These are phyloP conservation scores for Parietichytrium sp. DNA, from an alignment of 108 stramenopile species.

Conservation along the genomic window DNA sequence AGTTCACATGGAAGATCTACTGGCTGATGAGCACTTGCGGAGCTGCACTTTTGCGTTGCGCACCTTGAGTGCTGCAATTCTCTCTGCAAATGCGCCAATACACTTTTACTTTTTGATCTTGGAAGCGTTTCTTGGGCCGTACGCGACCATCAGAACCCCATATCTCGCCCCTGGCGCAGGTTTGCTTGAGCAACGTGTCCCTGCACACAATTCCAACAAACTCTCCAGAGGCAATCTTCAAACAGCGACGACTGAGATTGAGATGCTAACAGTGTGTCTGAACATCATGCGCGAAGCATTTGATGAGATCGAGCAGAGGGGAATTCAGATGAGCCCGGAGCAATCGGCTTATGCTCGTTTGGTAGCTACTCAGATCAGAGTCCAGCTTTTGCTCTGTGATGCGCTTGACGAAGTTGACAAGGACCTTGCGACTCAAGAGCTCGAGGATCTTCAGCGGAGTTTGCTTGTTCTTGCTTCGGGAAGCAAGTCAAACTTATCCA, in stretches of 20 bases:
- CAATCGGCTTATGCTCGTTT: neutral
- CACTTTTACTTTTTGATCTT: too few species aligned
- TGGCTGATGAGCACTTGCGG: neutral
- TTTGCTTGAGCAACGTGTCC: neutral
- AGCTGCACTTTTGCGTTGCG: neutral
- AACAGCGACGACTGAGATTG: neutral
- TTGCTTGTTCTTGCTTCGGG: neutral
- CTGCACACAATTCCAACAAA: neutral
- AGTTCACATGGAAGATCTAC: neutral
- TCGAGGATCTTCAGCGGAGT: neutral
- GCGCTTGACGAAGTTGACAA: constrained; percentile 12
- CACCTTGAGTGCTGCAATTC: too few species aligned
- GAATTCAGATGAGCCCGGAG: neutral
- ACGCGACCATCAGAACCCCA: too few species aligned
- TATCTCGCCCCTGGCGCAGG: too few species aligned
- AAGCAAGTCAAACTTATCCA: neutral
- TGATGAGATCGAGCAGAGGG: neutral
- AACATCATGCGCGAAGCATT: neutral
- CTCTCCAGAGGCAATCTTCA: neutral
- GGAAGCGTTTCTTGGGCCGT: too few species aligned
- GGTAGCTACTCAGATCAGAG: neutral
- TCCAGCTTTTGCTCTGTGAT: neutral
- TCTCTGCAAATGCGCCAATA: too few species aligned
- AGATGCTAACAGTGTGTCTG: neutral
- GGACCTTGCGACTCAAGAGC: neutral